Conservation (phyloP, 345 rosid genomes). For the Fremontodendron californicum region DNA sequence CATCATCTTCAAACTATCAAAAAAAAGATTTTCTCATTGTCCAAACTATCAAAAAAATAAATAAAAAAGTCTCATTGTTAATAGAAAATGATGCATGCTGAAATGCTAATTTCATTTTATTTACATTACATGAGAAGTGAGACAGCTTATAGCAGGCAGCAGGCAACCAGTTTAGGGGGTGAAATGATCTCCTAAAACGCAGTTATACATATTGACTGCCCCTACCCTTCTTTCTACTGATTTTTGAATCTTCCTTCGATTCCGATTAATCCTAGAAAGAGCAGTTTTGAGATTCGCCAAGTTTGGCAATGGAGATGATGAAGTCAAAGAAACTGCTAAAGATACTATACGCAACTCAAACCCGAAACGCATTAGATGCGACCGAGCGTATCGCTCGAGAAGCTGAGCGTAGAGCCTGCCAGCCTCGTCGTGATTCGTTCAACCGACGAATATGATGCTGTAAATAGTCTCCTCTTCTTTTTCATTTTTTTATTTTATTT, state of each 20-base stretch:
- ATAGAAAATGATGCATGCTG: no score
- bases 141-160: no score
- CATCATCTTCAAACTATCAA: no score
- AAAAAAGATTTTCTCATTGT: no score
- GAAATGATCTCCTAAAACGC: no score
- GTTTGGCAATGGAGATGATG: conserved; percentile 36
- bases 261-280: background rate
- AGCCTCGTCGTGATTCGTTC: conserved; percentile 44
- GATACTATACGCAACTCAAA: conserved; percentile 74
- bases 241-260: background rate
- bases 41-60: no score
- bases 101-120: no score
- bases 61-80: no score
- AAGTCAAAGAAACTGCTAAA: conserved; percentile 38
- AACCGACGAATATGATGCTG: conserved; percentile 58
- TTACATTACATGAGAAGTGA: no score
- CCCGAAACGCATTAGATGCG: conserved; percentile 84
- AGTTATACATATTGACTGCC: no score
- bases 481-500: background rate
- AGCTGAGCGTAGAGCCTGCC: conserved; percentile 74
- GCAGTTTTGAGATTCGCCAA: background rate
- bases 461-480: conserved; percentile 29
- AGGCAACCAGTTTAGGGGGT: no score
- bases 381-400: conserved; percentile 82
- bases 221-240: no score